Evolutionary conservation across 2,329 filamentous ascomycete genomes (phyloP), one percentile per base, ranked within the genome.

Genomic region (Xylariales sp.): DNA sequence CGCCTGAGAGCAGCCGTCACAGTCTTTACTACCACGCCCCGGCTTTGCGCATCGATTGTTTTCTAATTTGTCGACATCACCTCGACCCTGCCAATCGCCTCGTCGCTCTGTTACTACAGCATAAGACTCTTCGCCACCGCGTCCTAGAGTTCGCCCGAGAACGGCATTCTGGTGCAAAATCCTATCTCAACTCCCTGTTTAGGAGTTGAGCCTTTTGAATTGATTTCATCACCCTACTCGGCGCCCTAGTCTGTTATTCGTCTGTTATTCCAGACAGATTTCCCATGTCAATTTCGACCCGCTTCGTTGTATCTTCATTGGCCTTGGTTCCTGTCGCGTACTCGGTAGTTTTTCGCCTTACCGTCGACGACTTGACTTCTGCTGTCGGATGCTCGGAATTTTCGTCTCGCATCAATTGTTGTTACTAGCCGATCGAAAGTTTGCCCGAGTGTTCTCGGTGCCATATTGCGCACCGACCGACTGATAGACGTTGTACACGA

Each of bases 221-320:
- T 66, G 18, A 46, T 54, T 65, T 55, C 14, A 48, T 28, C 54
- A 49, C 60, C 48, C 48, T 46, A 49, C 41, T 62, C 50, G 62
- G 41, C 56, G 62, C 56, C 60, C n/a, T 18, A 23, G 23, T 23
- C 23, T 23, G 23, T 23, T 23, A 23, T 45, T 53, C 34, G 43
- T 62, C 56, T 54, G 45, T 58, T 68, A 48, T 53, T 62, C 57
- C 58, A 58, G 14, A 53, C 50, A 23, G 54, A 48, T 55, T 65
- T 73, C 64, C 73, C 69, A 77, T 77, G 75, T 75, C 69, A 73
- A 62, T 60, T 50, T 71, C 72, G 72, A 72, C 72, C 61, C 61
- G 60, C 65, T 69, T 64, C 62, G 69, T 60, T 67, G 41, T 67
- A 69, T 69, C 69, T 69, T 65, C 68, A 64, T 67, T 46, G 67